phyloP scores from a whole-genome alignment of 2,329 filamentous ascomycete species.

The Pestalotiopsis sp. region DNA sequence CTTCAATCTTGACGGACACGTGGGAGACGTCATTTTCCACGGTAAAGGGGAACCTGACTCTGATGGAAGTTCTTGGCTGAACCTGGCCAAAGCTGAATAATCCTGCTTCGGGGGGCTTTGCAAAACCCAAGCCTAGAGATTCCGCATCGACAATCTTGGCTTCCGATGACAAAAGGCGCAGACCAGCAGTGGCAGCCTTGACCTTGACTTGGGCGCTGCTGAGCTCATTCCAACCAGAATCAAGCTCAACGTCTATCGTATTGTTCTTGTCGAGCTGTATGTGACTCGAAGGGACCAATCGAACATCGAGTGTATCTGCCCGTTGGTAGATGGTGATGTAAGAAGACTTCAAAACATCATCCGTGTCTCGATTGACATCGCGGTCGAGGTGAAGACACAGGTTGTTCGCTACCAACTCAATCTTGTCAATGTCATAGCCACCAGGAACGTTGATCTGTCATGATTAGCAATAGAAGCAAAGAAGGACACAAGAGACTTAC shows the following conservation, averaged over 20 bases:
- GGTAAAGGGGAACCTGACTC: constrained; percentile 77
- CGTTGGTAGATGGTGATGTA: constrained; percentile 76
- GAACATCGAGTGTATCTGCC: constrained; percentile 67
- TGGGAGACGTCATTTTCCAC: constrained; percentile 75
- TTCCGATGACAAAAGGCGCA: constrained; percentile 65
- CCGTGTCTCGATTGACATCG: constrained; percentile 49
- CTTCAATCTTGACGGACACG: constrained; percentile 75
- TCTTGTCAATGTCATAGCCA: constrained; percentile 73
- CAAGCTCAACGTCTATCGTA: constrained; percentile 73
- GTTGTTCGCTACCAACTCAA: constrained; percentile 67
- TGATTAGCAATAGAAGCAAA: constrained; percentile 31
- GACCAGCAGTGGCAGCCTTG: constrained; percentile 65
- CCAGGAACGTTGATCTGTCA: constrained; percentile 69
- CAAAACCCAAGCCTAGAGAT: constrained; percentile 42
- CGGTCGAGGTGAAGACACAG: constrained; percentile 69
- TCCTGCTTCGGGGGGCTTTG: constrained; percentile 55
- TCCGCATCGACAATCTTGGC: constrained; percentile 49
- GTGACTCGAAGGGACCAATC: constrained; percentile 66
- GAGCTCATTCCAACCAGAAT: constrained; percentile 74
- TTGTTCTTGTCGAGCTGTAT: constrained; percentile 82
- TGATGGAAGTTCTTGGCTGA: constrained; percentile 46
- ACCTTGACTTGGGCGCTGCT: constrained; percentile 62
- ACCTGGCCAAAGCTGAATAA: constrained; percentile 55
- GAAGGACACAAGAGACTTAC: constrained; percentile 31
- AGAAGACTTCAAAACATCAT: constrained; percentile 58